phyloP scores from a whole-genome alignment of 1,139 yeast genomes.

The Hemisphaericaspora xylanilytica region DNA sequence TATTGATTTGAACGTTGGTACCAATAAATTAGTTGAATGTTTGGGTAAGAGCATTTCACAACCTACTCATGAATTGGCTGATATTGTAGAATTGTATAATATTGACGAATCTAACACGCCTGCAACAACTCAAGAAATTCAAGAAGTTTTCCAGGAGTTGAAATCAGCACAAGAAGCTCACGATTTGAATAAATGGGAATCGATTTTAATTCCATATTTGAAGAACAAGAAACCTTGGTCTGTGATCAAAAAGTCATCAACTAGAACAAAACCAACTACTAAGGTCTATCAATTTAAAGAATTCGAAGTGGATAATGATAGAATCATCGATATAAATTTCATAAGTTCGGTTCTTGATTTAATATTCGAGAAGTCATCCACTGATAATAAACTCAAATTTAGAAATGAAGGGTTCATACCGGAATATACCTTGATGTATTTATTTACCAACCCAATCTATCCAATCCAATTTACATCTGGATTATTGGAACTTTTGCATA shows the following conservation, averaged over 20 bases:
- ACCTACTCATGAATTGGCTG: conserved; percentile 19
- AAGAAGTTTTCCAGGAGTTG: conserved; percentile 24
- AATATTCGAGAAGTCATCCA: conserved; percentile 28
- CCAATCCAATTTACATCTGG: conserved; percentile 60
- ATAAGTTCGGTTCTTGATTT: conserved; percentile 48
- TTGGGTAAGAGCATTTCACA: conserved; percentile 59
- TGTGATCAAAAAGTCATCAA: conserved; percentile 18
- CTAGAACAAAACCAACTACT: conserved; percentile 7
- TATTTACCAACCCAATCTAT: conserved; percentile 83
- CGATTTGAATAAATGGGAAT: conserved; percentile 30
- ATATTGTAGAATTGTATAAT: conserved; percentile 29
- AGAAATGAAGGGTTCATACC: conserved; percentile 39
- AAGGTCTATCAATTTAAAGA: conserved; percentile 28
- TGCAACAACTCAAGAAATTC: conserved; percentile 21
- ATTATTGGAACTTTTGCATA: conserved; percentile 47
- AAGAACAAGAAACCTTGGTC: conserved; percentile 28
- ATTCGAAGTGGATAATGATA: conserved; percentile 66
- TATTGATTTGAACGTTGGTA: conserved; percentile 61
- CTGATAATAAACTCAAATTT: conserved; percentile 20
- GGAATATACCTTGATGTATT: conserved; percentile 62
- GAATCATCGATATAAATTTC: conserved; percentile 62
- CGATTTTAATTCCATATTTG: conserved; percentile 32
- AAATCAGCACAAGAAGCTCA: conserved; percentile 17
- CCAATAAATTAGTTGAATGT: conserved; percentile 69
- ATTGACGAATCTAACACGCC: conserved; percentile 22